Base-by-base conservation (phyloP, 179 eudicot species). In the Silene coronaria region DNA sequence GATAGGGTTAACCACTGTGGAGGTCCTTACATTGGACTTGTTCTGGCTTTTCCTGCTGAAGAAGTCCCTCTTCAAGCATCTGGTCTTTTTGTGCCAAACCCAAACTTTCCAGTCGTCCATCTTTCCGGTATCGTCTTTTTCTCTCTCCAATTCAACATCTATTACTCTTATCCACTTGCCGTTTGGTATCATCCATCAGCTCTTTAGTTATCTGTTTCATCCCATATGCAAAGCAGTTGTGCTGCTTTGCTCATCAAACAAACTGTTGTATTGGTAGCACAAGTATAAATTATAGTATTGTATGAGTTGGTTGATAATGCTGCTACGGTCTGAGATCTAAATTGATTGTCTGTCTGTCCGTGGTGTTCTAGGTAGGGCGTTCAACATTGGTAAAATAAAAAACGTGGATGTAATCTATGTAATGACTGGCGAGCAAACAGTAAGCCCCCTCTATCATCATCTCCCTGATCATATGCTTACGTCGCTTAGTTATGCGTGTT, bases 331-430 rank as follows among this genome's bases (percentile, higher is more conserved):
- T 42, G 69, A 17, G 13, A 42, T 42, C 36, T 45, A 4, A 45
- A 3, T 5, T 28, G 79, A 67, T 13, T 59, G 17, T 59, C 28
- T 61, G 66, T 27, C 10, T 61, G 66, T 27, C 10, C 6, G 6
- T 30, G 26, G 12, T 74, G 55, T 69, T n/a, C 27, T 81, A 89
- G 90, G 92, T 7, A 83, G 90, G 79, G 81, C 63, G 67, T 89
- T 85, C 79, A 83, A 87, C 78, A 76, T 89, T 45, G 90, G 92
- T 6, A 89, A 70, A 77, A 84, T 86, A 11, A 82, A 32, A 78
- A 84, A 79, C 12, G 87, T 87, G 19, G 78, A 86, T 75, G 86
- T 86, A 7, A 81, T 89, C 60, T 89, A 87, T 32, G 92, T 86
- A 34, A 61, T 84, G 77, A 70, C 80, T 0, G 92, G 90, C 65